Base-by-base conservation (phyloP, 306 rosid species). In the Begonia peltatifolia region DNA sequence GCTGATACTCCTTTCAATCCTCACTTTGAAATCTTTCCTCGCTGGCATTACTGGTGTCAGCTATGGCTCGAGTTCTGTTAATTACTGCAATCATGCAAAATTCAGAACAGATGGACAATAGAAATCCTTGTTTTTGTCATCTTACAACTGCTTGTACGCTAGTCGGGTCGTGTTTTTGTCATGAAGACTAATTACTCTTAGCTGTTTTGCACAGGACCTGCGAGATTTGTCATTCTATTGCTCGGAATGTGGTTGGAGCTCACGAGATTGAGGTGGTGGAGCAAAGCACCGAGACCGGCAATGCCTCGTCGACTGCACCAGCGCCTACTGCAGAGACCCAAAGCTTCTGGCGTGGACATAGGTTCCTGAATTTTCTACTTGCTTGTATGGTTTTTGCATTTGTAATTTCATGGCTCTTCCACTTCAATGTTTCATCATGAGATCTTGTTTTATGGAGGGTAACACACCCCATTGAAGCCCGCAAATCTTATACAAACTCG, bases 361-460 rank as follows among this genome's bases (percentile, higher is more conserved):
- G 96, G 57, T 83, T 90, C 77, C 74, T 90, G 68, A 90, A 90
- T 63, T 90, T 86, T 57, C 73, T 90, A 14, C 94, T 90, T 17
- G 95, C 94, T 46, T 86, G 94, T 67, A 90, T 86, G 86, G 95
- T 90, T 55, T 79, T 86, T 53, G 95, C 95, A 41, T 90, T 90
- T 56, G 94, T 90, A 58, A 76, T 90, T 71, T 90, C 99, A 14
- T 90, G 99, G 99, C 81, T 84, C 63, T 90, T 90, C 51, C 99
- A 81, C 64, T 83, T 90, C 57, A 83, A 90, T 15, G 74, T 90
- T 61, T 79, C 80, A 11, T 80, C 88, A 0, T 68, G 54, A 60
- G 17, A 38, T 50, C 11, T 25, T 18, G 48, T 10, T 10, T 3
- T 10, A 8, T 44, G 7, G 38, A 30, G 5, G 38, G 38, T 30